Evolutionary conservation across 2,329 filamentous ascomycete species (phyloP), one percentile per base, ranked within the genome.

Genomic region (Sclerotinia glacialis): DNA sequence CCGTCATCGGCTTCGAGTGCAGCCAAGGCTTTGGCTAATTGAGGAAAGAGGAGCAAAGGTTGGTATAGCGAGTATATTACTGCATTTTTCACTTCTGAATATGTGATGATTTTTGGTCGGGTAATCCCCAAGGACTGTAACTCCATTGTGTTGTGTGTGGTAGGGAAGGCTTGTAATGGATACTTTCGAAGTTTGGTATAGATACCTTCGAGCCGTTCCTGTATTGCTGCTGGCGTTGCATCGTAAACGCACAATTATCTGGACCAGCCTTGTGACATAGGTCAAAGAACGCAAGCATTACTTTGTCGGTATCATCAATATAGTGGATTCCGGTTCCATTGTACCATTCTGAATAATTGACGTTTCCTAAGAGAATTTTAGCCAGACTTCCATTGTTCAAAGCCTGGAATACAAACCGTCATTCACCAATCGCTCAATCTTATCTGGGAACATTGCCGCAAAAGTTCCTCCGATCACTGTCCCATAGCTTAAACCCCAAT

Each of bases 401-500:
- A 52, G n/a, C 8, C 14, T 8, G 0, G 14, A 54, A 34, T 14
- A 40, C 59, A 62, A 65, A 67, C 72, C 72, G 58, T 74, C 72
- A 49, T 66, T 69, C 1, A 82, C 74, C 56, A 83, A 72, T 14
- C 80, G 77, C 0, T 77, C 79, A 14, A 83, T 73, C 28, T 74
- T 74, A 1, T 75, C 75, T 0, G 80, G 80, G 60, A 77, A 81
- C 73, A 81, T 75, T 4, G 77, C 77, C 11, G 80, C 80, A 64
- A 82, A 81, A 0, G 77, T 80, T 18, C 77, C 78, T 5, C 79
- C 80, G 4, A 82, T 74, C 7, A 79, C 73, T 1, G 78, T 81
- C 1, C 80, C 80, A 67, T 85, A 85, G 4, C 80, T 83, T 58
- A 83, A 79, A 0, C 83, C 82, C 76, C 81, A 79, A 69, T 83